Conservation (phyloP, 805 yeast species). For the Wickerhamiella sorbophila region DNA sequence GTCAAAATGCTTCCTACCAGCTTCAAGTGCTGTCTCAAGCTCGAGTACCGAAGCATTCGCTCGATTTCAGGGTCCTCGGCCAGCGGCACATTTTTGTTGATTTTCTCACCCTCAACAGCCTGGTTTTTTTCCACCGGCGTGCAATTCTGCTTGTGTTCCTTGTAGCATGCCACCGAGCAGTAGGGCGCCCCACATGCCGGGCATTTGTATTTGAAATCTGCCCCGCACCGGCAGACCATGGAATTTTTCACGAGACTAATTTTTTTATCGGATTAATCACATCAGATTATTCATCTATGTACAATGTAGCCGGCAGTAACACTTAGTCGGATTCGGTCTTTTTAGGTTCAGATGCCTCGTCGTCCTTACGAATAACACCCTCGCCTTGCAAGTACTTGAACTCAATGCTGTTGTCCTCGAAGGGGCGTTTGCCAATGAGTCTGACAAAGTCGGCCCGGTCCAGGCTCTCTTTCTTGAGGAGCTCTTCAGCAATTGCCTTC, state of each 20-base stretch:
- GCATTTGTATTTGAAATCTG: slow-evolving; percentile 36
- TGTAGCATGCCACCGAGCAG: slow-evolving; percentile 53
- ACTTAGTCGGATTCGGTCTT: neutral
- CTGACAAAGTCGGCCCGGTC: slow-evolving; percentile 90
- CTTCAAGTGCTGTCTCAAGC: slow-evolving; percentile 43
- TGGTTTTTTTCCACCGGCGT: slow-evolving; percentile 24
- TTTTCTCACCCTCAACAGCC: neutral
- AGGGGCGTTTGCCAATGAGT: slow-evolving; percentile 81
- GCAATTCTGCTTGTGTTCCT: slow-evolving; percentile 29
- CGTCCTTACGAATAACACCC: slow-evolving; percentile 13
- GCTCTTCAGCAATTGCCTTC: slow-evolving; percentile 73
- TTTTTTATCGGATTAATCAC: neutral
- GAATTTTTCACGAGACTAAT: neutral
- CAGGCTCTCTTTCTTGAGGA: slow-evolving; percentile 74
- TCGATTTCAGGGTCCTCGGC: slow-evolving; percentile 31
- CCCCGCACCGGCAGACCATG: neutral
- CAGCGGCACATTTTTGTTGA: neutral
- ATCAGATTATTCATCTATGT: neutral
- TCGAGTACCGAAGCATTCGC: slow-evolving; percentile 35
- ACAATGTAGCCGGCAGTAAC: neutral
- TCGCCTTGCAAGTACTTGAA: slow-evolving; percentile 20
- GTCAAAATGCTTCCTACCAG: slow-evolving; percentile 34
- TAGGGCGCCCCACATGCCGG: slow-evolving; percentile 32
- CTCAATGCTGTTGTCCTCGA: slow-evolving; percentile 29
- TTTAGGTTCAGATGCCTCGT: neutral